A percentile compares a stretch with the other conserved stretches of the same genome.
Conservation (phyloP, 139 green algal species). For the Volvox reticuliferus region DNA sequence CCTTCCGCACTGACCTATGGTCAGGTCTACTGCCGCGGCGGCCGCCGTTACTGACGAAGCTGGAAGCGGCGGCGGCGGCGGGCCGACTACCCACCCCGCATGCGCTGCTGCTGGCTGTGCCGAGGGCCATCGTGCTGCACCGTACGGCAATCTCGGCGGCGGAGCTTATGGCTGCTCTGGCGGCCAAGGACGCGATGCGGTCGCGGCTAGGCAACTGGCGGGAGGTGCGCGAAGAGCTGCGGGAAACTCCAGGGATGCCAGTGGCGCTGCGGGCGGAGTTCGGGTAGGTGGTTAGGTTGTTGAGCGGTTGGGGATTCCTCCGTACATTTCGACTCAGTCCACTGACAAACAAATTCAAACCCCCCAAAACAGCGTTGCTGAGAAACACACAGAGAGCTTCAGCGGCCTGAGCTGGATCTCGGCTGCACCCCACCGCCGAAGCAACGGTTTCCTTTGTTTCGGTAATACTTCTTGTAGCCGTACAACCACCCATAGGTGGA, state of each 20-base stretch:
- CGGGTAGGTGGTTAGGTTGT: neutral
- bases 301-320: too few species aligned
- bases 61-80: neutral
- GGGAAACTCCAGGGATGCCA: neutral
- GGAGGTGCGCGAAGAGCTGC: constrained; percentile 2
- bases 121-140: neutral
- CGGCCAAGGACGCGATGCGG: neutral
- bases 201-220: neutral
- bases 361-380: too few species aligned
- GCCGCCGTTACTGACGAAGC: neutral
- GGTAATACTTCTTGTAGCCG: too few species aligned
- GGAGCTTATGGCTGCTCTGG: neutral
- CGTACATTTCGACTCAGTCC: too few species aligned
- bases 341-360: too few species aligned
- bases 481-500: too few species aligned
- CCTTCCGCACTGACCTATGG: neutral
- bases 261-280: constrained; percentile 19
- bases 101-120: constrained; percentile 28
- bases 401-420: too few species aligned
- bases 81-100: constrained; percentile 15
- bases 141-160: neutral
- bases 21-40: neutral
- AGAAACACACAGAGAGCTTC: too few species aligned
- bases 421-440: too few species aligned
- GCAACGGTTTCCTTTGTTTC: too few species aligned